phyloP scores from a whole-genome alignment of 225 moss, liverwort and hornwort genomes.

The Bryum argenteum region DNA sequence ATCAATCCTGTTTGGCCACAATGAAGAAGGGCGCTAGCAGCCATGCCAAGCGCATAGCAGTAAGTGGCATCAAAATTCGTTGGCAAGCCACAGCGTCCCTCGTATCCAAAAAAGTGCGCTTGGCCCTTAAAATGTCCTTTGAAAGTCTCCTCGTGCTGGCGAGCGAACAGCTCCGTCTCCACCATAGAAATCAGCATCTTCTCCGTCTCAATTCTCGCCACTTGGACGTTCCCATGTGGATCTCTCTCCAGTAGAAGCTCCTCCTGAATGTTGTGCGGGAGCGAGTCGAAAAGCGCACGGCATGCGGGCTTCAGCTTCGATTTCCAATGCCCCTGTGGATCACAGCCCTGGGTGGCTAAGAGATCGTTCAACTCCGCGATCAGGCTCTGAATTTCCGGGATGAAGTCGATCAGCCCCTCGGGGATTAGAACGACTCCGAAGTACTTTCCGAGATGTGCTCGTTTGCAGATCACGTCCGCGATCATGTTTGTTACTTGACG shows the following conservation, averaged over 20 bases:
- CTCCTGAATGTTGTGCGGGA: constrained; percentile 71
- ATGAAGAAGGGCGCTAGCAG: constrained; percentile 73
- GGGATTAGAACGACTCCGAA: constrained; percentile 81
- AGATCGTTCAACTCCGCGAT: constrained; percentile 83
- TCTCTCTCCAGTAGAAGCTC: constrained; percentile 81
- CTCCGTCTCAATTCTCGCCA: constrained; percentile 81
- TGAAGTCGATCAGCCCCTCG: constrained; percentile 89
- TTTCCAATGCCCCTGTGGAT: constrained; percentile 68
- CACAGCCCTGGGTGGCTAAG: constrained; percentile 56
- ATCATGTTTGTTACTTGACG: constrained; percentile 74
- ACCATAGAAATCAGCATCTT: constrained; percentile 92
- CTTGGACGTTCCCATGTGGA: constrained; percentile 86
- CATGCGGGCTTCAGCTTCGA: constrained; percentile 55
- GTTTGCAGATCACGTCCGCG: constrained; percentile 72
- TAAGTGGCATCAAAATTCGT: constrained; percentile 81
- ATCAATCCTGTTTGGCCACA: constrained; percentile 77
- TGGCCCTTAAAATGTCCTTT: constrained; percentile 69
- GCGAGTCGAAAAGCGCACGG: constrained; percentile 63
- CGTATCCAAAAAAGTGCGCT: constrained; percentile 83
- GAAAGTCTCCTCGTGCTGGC: constrained; percentile 66
- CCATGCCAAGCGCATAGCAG: constrained; percentile 79
- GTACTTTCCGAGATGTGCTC: constrained; percentile 63
- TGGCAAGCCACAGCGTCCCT: constrained; percentile 83
- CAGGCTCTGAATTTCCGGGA: constrained; percentile 72
- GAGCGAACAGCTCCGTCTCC: constrained; percentile 63